Base-by-base conservation (phyloP, 371 early-diverging fungal species). In the Mortierella sp. region DNA sequence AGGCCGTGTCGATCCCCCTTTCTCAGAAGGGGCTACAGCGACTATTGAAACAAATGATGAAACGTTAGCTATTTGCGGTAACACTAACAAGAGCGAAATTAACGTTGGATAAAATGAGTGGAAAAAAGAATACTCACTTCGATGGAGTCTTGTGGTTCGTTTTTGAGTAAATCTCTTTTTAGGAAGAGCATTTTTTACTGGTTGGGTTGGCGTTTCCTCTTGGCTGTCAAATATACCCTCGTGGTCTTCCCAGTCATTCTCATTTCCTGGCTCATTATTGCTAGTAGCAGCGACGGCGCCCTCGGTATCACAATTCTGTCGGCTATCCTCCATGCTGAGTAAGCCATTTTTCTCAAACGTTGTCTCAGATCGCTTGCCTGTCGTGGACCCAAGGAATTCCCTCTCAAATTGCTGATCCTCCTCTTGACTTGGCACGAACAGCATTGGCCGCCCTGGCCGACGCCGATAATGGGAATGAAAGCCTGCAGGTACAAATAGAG, bases 131-230 rank as follows among this genome's bases (percentile, higher is more conserved):
- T 26, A 58, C 75, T 51, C 71, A 80, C 81, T 80, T 19, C 61
- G 58, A 35, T 75, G 81, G 53, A 80, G 71, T 15, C 75, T 70
- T 0, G 81, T 80, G 7, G 65, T 57, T 51, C 81, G 51, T 53
- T 80, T 80, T 45, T 80, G 81, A 62, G 81, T 80, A 70, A 68
- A 74, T 75, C 54, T 70, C 70, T 74, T 80, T 28, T 35, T 64
- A 10, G 75, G 68, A 9, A 54, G 47, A 17, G 66, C 37, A n/a
- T 53, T 57, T 12, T 23, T 28, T 8, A 23, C 34, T 15, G 49
- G 22, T 2, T 29, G 61, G n/a, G 45, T 13, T 31, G 47, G 43
- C 23, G 34, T 42, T 13, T 43, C 23, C 37, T 49, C 28, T 9
- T 6, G 22, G 10, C 32, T 35, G 6, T 45, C 56, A 9, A 55